phyloP scores from a whole-genome alignment of 805 yeast species.

The Barnettozyma sucrosica region DNA sequence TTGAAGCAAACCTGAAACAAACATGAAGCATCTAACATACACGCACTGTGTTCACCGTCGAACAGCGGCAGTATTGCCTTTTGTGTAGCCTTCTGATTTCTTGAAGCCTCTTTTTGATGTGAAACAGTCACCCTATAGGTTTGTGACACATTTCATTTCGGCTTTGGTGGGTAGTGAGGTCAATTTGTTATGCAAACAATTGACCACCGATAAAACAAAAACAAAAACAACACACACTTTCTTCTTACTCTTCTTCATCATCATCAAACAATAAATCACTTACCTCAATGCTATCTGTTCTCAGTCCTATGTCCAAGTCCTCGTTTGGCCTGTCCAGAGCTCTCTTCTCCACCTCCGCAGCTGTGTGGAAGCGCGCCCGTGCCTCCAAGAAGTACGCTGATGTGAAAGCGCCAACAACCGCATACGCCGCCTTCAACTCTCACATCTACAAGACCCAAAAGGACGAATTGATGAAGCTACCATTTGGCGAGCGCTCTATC shows the following conservation, averaged over 20 bases:
- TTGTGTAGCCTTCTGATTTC: too few species aligned
- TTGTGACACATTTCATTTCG: neutral
- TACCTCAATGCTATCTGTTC: slow-evolving; percentile 1
- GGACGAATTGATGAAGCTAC: slow-evolving; percentile 9
- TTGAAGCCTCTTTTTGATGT: neutral
- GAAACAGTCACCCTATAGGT: neutral
- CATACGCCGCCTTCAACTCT: slow-evolving; percentile 11
- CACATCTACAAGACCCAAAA: slow-evolving; percentile 11
- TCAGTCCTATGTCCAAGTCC: neutral
- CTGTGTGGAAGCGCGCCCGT: neutral
- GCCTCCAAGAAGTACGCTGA: neutral
- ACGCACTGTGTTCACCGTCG: too few species aligned
- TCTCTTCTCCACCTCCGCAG: slow-evolving; percentile 1
- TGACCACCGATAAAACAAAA: neutral
- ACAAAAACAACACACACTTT: neutral
- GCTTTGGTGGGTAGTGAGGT: too few species aligned
- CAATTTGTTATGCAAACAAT: too few species aligned
- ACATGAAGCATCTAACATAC: too few species aligned
- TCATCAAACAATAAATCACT: neutral
- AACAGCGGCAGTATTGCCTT: too few species aligned
- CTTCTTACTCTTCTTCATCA: neutral
- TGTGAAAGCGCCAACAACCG: slow-evolving; percentile 1
- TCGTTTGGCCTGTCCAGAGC: neutral
- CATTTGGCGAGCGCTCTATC: slow-evolving; percentile 14
- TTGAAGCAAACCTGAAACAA: too few species aligned